Base-by-base conservation (phyloP, 2,329 filamentous ascomycete genomes). In the Cadophora luteo-olivacea region DNA sequence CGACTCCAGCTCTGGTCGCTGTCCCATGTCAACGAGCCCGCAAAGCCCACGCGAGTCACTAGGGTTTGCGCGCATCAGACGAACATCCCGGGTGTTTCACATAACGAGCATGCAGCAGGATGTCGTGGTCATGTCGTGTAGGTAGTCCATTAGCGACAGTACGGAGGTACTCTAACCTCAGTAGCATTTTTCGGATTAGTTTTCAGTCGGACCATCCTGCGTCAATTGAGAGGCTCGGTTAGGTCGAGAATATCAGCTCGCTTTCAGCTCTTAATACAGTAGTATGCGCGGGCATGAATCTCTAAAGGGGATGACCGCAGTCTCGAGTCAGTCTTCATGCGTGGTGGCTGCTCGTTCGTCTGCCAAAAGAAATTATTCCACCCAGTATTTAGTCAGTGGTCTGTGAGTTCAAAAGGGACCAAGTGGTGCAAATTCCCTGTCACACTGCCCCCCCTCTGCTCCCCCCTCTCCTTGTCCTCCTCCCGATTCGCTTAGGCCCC, bases 61-160 rank as follows among this genome's bases (percentile, higher is more conserved):
- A 57, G 64, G 70, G 69, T 55, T 61, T 54, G 55, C 19, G 36
- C 66, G 61, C 63, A 71, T 74, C 72, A 71, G 73, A 73, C 71
- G 72, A 75, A 73, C 69, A 68, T 67, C 67, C 61, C 54, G 66
- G 69, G 36, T 67, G 74, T 74, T 74, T 75, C 73, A 76, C 33
- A 49, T 73, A 61, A 63, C 41, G 41, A 69, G 57, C 25, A 62
- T 62, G 60, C 41, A 62, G 33, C n/a, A 60, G 33, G 57, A 41
- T 41, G 57, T 38, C 11, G 55, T 24, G 29, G 32, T 22, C 19
- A 32, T 38, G 33, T 38, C n/a, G 36, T 41, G 36, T 9, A 38
- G 33, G 36, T 9, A 38, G 33, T 60, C 57, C 19, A 4, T 19
- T 25, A 49, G 45, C 45, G n/a, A 22, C 45, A 49, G 45, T 22